phyloP scores from a whole-genome alignment of 345 rosid species.

The Populus euphratica region DNA sequence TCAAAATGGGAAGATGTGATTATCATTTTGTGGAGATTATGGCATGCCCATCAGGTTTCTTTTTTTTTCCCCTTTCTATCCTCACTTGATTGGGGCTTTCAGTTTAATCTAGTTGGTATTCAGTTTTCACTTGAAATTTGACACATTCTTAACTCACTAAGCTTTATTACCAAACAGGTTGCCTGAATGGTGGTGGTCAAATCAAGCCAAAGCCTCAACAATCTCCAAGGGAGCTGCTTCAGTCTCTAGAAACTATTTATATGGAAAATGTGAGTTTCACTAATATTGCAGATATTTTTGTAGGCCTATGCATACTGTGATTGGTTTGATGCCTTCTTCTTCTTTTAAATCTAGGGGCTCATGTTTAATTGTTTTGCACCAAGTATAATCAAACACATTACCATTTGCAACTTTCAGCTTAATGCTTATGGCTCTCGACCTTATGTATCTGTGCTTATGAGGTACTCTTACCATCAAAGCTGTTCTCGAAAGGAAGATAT shows the following conservation, averaged over 20 bases:
- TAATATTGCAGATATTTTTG: not conserved
- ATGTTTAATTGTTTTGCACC: not conserved
- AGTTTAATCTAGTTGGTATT: not conserved
- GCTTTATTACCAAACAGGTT: conserved; percentile 42
- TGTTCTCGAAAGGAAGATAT: not conserved
- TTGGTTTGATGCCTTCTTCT: too few species aligned
- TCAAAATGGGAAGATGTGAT: conserved; percentile 71
- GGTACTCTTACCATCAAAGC: not conserved
- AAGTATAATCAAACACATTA: not conserved
- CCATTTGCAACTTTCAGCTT: not conserved
- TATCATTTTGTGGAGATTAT: conserved; percentile 93
- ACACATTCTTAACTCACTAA: not conserved
- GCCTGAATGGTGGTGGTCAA: conserved; percentile 95
- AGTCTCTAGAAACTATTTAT: conserved; percentile 56
- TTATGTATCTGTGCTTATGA: not conserved
- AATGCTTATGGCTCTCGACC: not conserved
- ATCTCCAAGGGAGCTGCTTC: conserved; percentile 71
- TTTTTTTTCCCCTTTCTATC: not conserved
- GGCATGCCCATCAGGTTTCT: conserved; percentile 95
- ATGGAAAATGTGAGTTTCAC: conserved; percentile 61
- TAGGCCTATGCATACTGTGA: not conserved
- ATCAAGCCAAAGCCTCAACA: conserved; percentile 83
- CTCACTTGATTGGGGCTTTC: not conserved
- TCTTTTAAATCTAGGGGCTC: not conserved
- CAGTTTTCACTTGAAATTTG: not conserved